Evolutionary conservation across 139 green algal genomes (phyloP), one percentile per base, ranked within the genome.

Genomic region (Coelastrella sp.): DNA sequence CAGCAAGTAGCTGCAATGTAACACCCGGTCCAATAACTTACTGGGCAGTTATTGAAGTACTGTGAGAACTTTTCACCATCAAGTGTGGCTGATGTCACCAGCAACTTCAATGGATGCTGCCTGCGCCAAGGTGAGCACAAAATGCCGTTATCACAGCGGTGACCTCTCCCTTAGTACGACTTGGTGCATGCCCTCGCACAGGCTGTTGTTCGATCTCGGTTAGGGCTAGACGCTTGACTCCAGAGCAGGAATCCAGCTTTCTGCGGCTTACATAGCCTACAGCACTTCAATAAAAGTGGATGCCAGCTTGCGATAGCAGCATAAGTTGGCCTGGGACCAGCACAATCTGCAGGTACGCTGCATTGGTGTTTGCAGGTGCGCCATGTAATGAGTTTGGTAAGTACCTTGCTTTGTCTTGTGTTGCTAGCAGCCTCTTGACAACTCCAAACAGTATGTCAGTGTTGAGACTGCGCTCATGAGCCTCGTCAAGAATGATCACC

Each of bases 391-490:
- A 47, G 32, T 47, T 47, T 47, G 32, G 1, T 22, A 32, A 64
- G 0, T 54, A 88, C 83, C 83, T 80, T 80, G 17, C 68, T 5
- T 7, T 54, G 3, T 76, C 47, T 59, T 80, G 83, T 7, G 20
- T 66, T 13, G 66, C 83, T 57, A 96, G 92, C 76, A 98, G 91
- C 8, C 90, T 78, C 88, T 99, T 99, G 19, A 99, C 95, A 65
- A 99, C 76, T 7, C 96, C 98, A 93, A 99, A 99, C n/a, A 99
- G 95, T 86, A 99, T 97, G 94, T 99, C 98, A 7, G 98, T 99
- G 94, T 98, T 99, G 32, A 99, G 93, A 74, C 91, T 97, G 75
- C 98, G 96, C 94, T 99, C 98, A 93, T 99, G 98, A 3, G 98
- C 98, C 93, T 99, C 98, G 90, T 99, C 98, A 61, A 99, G 93